Conservation (phyloP, 139 green algal genomes). For the Micractinium conductrix region DNA sequence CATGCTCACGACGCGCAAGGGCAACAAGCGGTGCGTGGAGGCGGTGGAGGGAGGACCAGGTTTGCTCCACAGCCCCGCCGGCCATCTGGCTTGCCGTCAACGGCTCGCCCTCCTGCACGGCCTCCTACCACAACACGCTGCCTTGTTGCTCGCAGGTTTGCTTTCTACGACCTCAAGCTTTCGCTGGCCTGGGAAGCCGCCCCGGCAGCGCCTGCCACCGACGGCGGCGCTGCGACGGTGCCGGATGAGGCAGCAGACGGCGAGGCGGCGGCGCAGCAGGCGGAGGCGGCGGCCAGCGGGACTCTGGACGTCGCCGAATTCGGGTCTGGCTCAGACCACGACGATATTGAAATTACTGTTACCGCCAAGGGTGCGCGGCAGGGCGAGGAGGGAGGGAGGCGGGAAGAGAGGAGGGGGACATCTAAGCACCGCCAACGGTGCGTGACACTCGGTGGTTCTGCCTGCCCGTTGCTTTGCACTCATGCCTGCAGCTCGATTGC, state of each 20-base stretch:
- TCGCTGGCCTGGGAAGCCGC: constrained; percentile 66
- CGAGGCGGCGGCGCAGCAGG: neutral
- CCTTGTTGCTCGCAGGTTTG: too few relatives aligned
- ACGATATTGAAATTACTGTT: constrained; percentile 57
- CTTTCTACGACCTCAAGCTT: constrained; percentile 76
- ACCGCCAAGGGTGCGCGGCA: constrained; percentile 38
- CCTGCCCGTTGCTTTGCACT: too few relatives aligned
- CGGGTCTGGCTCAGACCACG: constrained; percentile 43
- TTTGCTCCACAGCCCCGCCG: too few relatives aligned
- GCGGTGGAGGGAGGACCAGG: too few relatives aligned
- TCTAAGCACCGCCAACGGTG: too few relatives aligned
- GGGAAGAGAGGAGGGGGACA: too few relatives aligned
- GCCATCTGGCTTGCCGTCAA: too few relatives aligned
- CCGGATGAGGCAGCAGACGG: neutral
- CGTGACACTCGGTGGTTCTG: too few relatives aligned
- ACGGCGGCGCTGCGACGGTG: constrained; percentile 7
- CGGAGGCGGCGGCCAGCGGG: constrained; percentile 42
- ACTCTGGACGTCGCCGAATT: constrained; percentile 72
- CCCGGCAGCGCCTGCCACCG: constrained; percentile 9
- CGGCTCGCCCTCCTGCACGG: too few relatives aligned
- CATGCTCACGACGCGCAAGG: constrained; percentile 74
- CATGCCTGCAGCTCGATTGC: too few relatives aligned
- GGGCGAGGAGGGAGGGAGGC: too few relatives aligned
- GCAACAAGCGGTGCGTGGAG: constrained; percentile 86
- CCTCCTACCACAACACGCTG: too few relatives aligned